Evolutionary conservation across 768 basidiomycete genomes (phyloP).

Genomic region (Nidularia pulvinata): DNA sequence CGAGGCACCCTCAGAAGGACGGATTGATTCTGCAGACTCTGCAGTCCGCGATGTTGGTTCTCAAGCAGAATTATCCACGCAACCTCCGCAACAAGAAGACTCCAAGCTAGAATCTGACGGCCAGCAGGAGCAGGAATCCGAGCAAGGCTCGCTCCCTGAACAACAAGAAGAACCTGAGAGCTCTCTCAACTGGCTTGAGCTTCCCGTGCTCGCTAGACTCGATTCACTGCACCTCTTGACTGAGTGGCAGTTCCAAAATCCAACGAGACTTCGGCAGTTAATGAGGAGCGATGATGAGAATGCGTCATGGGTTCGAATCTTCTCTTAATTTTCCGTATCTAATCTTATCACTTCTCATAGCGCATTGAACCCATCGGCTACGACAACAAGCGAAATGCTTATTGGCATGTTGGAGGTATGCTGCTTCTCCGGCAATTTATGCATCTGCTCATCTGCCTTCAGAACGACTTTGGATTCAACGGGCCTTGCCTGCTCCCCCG

Average conservation of each 20-base stretch:
- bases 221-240: slow-evolving; percentile 71
- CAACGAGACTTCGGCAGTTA: slow-evolving; percentile 60
- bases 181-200: slow-evolving; percentile 67
- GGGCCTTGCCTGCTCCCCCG: slow-evolving; percentile 52
- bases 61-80: too few species aligned
- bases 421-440: slow-evolving; percentile 5
- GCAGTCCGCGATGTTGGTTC: too few species aligned
- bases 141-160: too few species aligned
- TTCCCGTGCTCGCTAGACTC: slow-evolving; percentile 71
- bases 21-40: too few species aligned
- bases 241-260: slow-evolving; percentile 90
- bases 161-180: slow-evolving; percentile 19
- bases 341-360: slow-evolving; percentile 30
- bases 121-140: too few species aligned
- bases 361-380: slow-evolving; percentile 87
- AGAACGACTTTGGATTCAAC: slow-evolving; percentile 91
- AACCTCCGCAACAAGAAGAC: too few species aligned
- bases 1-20: too few species aligned
- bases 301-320: slow-evolving; percentile 68
- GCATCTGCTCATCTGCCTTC: slow-evolving; percentile 4
- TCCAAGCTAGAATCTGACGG: too few species aligned
- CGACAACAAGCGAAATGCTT: slow-evolving; percentile 75
- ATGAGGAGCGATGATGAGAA: slow-evolving; percentile 83
- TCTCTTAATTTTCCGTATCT: slow-evolving; percentile 1
- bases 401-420: slow-evolving; percentile 85